phyloP scores from a whole-genome alignment of 495 filamentous ascomycete species.

The Lepraria neglecta region DNA sequence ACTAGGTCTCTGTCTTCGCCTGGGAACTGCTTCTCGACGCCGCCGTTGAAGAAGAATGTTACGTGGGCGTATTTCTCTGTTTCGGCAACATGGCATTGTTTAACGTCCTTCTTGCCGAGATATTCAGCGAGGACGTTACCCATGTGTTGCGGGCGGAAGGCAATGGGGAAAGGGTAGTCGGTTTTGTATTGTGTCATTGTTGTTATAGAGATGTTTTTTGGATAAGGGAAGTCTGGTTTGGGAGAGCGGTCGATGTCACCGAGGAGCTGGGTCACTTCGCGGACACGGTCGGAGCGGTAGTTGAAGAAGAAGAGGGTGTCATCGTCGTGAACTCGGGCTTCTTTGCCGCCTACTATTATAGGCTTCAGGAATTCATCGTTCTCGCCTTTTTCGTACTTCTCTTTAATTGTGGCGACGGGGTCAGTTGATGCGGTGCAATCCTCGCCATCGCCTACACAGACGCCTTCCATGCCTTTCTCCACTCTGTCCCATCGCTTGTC shows the following conservation, averaged over 20 bases:
- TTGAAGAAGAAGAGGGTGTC: slow-evolving; percentile 99
- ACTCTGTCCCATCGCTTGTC: slow-evolving; percentile 98
- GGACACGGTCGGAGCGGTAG: slow-evolving; percentile 97
- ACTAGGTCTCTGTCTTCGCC: slow-evolving; percentile 80
- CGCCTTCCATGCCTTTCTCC: slow-evolving; percentile 79
- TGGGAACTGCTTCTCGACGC: slow-evolving; percentile 92
- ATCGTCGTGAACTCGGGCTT: slow-evolving; percentile 75
- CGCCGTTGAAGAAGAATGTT: slow-evolving; percentile 99
- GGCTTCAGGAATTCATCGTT: slow-evolving; percentile 98
- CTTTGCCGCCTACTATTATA: slow-evolving; percentile 85
- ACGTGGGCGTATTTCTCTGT: slow-evolving; percentile 99
- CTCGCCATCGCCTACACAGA: slow-evolving; percentile 81
- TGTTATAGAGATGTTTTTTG: slow-evolving; percentile 80
- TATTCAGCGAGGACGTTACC: slow-evolving; percentile 94
- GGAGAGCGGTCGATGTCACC: slow-evolving; percentile 88
- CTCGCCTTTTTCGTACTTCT: slow-evolving; percentile 78
- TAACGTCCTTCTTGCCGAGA: slow-evolving; percentile 59
- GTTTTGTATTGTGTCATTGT: slow-evolving; percentile 99
- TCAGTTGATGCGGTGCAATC: slow-evolving; percentile 54
- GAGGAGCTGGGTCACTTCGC: slow-evolving; percentile 91
- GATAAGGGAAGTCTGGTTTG: slow-evolving; percentile 86
- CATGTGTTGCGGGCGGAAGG: slow-evolving; percentile 93
- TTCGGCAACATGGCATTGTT: slow-evolving; percentile 95
- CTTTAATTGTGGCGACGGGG: slow-evolving; percentile 77
- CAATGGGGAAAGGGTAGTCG: slow-evolving; percentile 87